These are phyloP conservation scores for Gracilaria caudata DNA, from an alignment of 23 red algal genomes.

Conservation along the genomic window DNA sequence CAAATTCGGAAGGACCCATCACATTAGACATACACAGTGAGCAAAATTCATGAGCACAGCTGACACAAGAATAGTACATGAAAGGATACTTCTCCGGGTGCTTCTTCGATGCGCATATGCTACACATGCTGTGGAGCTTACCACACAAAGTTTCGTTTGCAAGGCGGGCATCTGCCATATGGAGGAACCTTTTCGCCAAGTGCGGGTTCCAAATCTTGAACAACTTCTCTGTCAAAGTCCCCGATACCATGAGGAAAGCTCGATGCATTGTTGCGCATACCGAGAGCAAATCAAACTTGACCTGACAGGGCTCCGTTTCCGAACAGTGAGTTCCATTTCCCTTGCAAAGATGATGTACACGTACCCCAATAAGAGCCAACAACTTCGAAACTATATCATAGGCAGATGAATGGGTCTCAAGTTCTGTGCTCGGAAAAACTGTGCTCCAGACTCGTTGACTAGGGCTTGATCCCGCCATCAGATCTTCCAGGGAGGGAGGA, in stretches of 20 bases:
- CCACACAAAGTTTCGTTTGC: neutral
- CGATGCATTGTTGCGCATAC: constrained; percentile 24
- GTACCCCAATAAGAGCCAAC: constrained; percentile 27
- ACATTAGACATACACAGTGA: constrained; percentile 41
- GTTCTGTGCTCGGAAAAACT: constrained; percentile 10
- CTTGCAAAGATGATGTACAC: constrained; percentile 20
- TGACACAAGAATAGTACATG: neutral
- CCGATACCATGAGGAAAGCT: constrained; percentile 21
- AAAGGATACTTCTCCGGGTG: constrained; percentile 14
- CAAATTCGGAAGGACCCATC: constrained; percentile 18
- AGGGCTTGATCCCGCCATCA: constrained; percentile 16
- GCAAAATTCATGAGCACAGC: constrained; percentile 26
- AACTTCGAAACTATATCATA: constrained; percentile 30
- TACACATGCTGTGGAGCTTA: neutral
- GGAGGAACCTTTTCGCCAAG: neutral
- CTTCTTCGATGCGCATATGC: constrained; percentile 10
- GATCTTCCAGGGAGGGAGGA: constrained; percentile 25
- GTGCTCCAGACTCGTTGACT: constrained; percentile 15
- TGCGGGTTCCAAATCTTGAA: neutral
- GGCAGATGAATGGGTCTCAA: constrained; percentile 1
- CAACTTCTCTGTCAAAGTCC: constrained; percentile 20
- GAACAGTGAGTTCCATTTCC: neutral
- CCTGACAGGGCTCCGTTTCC: neutral
- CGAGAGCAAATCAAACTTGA: constrained; percentile 22
- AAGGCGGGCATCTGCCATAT: neutral